Evolutionary conservation across 495 filamentous ascomycete genomes (phyloP), one percentile per base, ranked within the genome.

Genomic region (Hypoxylon trugodes): DNA sequence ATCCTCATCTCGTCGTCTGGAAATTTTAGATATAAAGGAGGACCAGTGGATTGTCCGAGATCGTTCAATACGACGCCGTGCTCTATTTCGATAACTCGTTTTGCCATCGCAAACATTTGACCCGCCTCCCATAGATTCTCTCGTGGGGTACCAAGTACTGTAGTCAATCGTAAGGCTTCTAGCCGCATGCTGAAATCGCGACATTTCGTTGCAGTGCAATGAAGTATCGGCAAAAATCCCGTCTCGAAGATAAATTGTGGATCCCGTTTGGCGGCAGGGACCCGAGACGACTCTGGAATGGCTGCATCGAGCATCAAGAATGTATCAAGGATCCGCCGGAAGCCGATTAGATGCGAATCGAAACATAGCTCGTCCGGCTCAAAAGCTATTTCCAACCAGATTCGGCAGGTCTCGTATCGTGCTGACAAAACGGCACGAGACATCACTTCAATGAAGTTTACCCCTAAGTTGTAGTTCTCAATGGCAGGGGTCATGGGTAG

Each of bases 161-260:
- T 36, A 30, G 76, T 61, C 35, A 71, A 47, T 2, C 61, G 48
- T 12, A 75, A 60, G 0, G 79, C 79, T 3, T 70, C 69, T 3
- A 77, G 59, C 12, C 81, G 76, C 4, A 79, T 40, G 13, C 57
- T 28, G 4, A 79, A 71, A 13, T 65, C 50, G 6, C 77, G 74
- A 37, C 81, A 82, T 65, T 79, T 81, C 33, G 79, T 65, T 6
- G 73, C 70, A 5, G 79, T 74, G 42, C 78, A 76, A 45, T 80
- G 79, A 7, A 83, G 73, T 3, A 77, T 65, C 0, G 76, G 74
- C 15, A 74, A 64, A 12, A 76, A 68, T 19, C 78, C 80, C 66
- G 76, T 79, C 51, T 81, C 81, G 26, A 81, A 81, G 32, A 72
- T 70, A 64, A 82, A 82, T 40, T 62, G 57, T 6, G 40, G 66